Evolutionary conservation across 345 rosid species (phyloP).

Genomic region (Salix arbutifolia): DNA sequence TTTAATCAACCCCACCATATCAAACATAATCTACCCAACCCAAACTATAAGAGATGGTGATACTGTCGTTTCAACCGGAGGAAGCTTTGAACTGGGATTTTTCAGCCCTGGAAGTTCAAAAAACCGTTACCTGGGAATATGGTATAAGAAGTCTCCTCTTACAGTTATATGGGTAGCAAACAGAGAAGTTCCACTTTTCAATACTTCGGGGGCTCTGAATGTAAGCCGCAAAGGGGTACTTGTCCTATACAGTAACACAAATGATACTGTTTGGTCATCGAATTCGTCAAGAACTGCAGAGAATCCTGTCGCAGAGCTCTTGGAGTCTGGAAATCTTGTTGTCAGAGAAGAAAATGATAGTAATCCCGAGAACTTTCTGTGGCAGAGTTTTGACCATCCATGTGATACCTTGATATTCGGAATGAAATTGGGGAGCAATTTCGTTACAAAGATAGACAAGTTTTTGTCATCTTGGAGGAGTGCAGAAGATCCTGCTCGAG

Average conservation of each 20-base stretch:
- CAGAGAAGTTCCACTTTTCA: conserved; percentile 1
- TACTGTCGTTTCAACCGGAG: conserved; percentile 8
- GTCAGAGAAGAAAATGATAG: not conserved
- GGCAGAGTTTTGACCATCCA: too few species aligned
- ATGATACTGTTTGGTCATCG: not conserved
- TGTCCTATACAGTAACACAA: not conserved
- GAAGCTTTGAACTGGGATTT: conserved; percentile 25
- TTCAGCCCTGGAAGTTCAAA: conserved; percentile 4
- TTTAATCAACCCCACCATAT: not conserved
- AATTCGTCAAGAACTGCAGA: not conserved
- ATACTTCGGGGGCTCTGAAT: not conserved
- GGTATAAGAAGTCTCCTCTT: conserved; percentile 14
- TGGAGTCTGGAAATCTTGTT: conserved; percentile 15
- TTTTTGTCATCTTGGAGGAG: conserved; percentile 11
- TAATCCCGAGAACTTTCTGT: too few species aligned
- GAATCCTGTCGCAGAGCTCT: conserved; percentile 1
- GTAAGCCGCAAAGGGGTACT: not conserved
- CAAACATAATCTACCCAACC: conserved; percentile 10
- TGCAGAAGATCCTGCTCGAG: conserved; percentile 12
- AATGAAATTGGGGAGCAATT: too few species aligned
- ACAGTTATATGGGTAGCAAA: conserved; percentile 26
- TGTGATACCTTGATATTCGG: too few species aligned
- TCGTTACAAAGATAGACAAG: too few species aligned
- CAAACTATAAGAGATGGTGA: conserved; percentile 16
- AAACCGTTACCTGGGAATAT: conserved; percentile 21